Evolutionary conservation across 2,329 filamentous ascomycete species (phyloP).

Genomic region (Fusarium mexicanum): DNA sequence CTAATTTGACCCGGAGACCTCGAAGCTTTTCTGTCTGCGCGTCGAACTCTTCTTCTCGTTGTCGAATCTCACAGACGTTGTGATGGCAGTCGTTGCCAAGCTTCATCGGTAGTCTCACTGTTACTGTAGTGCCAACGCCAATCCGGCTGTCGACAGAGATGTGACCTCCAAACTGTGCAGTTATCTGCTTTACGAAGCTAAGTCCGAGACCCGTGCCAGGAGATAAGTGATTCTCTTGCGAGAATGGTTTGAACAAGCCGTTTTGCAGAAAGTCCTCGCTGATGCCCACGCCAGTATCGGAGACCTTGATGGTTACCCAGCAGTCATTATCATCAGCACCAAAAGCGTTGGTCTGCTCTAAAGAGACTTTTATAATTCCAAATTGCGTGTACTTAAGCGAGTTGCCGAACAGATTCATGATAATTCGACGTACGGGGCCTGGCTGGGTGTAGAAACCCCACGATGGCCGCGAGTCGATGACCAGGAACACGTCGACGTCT

Average conservation of each 20-base stretch:
- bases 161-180: conserved; percentile 65
- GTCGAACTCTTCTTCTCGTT: conserved; percentile 43
- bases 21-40: conserved; percentile 42
- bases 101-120: conserved; percentile 46
- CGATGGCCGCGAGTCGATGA: conserved; percentile 53
- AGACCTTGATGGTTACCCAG: conserved; percentile 57
- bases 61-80: background rate
- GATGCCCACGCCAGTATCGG: conserved; percentile 74
- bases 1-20: conserved; percentile 42
- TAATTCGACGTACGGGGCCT: conserved; percentile 61
- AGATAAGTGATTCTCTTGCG: conserved; percentile 69
- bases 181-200: conserved; percentile 70
- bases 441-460: conserved; percentile 66
- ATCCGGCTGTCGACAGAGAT: conserved; percentile 64
- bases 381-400: conserved; percentile 67
- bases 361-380: conserved; percentile 46
- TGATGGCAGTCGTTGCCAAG: background rate
- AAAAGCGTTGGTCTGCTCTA: conserved; percentile 34
- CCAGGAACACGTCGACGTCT: conserved; percentile 44
- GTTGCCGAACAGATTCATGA: conserved; percentile 72
- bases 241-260: conserved; percentile 70
- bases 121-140: conserved; percentile 50
- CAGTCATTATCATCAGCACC: background rate
- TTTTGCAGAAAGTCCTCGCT: conserved; percentile 68
- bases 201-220: conserved; percentile 72